Evolutionary conservation across 352 stramenopile genomes (phyloP), one percentile per base, ranked within the genome.

Genomic region (Pythium plurisporium): DNA sequence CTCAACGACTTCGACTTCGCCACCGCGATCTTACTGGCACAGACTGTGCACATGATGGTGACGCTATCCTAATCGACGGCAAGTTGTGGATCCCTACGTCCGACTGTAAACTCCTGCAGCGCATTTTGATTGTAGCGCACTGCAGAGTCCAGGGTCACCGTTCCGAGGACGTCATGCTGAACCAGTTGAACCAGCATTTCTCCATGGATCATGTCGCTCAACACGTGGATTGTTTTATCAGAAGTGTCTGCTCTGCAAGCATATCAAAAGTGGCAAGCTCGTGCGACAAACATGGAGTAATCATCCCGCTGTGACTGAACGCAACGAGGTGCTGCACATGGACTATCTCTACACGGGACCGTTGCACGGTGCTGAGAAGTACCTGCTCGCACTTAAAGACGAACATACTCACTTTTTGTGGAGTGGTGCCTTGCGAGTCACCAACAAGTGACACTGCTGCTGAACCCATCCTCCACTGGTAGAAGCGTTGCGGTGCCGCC

Each of bases 331-430:
- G 2, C 22, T 64, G 1, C 40, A 45, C 30, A 51, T 59, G 26
- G 38, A 59, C 27, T 59, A 47, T 22, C 29, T 59, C 10, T 50
- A 36, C 40, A 40, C 53, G 50, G 57, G 58, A 8, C n/a, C 33
- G 11, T 55, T 50, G 37, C 57, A 51, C n/a, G 30, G 38, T n/a
- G 41, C 25, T 20, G 11, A 45, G 19, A 54, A 59, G 33, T 62
- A 66, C 36, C 29, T 62, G 7, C 57, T 70, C n/a, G 57, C 59
- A 6, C 26, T 70, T 7, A 65, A 70, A 56, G 62, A 65, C 26
- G 40, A 45, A 38, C 29, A 46, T 6, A 62, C 58, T 1, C 56
- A 70, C 52, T 59, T 44, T 61, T 50, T 63, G 52, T 31, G 48
- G 61, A 40, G 41, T 65, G 4, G 19, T 65, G 8, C n/a, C 48